Evolutionary conservation across 108 stramenopile species (phyloP).

Genomic region (Poteriospumella lacustris): DNA sequence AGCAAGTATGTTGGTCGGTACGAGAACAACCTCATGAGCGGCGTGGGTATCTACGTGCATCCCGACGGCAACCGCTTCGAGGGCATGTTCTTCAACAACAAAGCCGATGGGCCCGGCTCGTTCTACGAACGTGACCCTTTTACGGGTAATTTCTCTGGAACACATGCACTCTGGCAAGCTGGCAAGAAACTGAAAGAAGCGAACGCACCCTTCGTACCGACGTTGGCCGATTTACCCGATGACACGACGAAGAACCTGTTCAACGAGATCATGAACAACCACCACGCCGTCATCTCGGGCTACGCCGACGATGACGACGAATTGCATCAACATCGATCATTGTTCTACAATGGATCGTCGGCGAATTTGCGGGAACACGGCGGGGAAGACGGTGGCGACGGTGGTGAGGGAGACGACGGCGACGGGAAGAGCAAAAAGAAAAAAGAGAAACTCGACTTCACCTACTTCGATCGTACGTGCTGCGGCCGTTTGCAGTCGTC

Average conservation of each 20-base stretch:
- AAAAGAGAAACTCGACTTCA: too few species aligned
- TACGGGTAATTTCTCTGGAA: not conserved
- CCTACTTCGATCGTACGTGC: too few species aligned
- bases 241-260: not conserved
- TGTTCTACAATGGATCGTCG: too few species aligned
- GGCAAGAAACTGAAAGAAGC: not conserved
- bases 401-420: too few species aligned
- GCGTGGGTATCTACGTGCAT: conserved; percentile 20
- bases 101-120: conserved; percentile 25
- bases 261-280: not conserved
- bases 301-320: too few species aligned
- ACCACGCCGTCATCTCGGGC: not conserved
- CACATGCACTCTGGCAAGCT: conserved; percentile 3
- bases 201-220: not conserved
- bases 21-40: conserved; percentile 17
- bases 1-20: conserved; percentile 2
- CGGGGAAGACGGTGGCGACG: too few species aligned
- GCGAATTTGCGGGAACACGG: too few species aligned
- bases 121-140: conserved; percentile 4
- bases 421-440: too few species aligned
- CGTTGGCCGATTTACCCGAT: conserved; percentile 1
- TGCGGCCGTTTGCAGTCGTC: too few species aligned
- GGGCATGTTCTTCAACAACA: conserved; percentile 29
- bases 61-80: conserved; percentile 23
- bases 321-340: too few species aligned